Base-by-base conservation (phyloP, 179 eudicot genomes). In the Sideroxylon spinosum region DNA sequence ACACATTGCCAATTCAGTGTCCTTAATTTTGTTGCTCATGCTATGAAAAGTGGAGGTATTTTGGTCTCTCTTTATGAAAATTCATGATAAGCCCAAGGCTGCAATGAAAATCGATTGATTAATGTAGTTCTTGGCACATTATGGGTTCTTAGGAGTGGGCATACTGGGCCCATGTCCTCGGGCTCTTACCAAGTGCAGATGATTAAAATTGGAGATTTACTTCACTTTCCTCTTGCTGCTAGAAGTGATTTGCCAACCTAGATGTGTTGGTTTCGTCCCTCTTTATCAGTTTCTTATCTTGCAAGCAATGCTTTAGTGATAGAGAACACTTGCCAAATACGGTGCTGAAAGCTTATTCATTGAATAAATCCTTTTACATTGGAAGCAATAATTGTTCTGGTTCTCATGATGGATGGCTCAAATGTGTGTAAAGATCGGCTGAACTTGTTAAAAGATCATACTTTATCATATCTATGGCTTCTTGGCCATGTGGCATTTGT, bases 1-100 rank as follows among this genome's bases (percentile, higher is more conserved):
- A 25, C 73, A 37, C 11, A 79, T 14, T 79, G 6, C 71, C 64
- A n/a, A 19, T 26, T 19, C 25, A 64, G 10, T 23, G 23, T 64
- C 56, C 61, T 25, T 46, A 26, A 76, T 48, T 26, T 75, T 50
- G 16, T 37, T 73, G 49, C 65, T 73, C 37, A 28, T 73, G 25
- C 32, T 19, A 55, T n/a, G 65, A 57, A 29, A 73, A 53, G 62
- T 71, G 20, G 44, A 28, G 23, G 9, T 22, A 62, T 25, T 62
- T 25, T 62, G 29, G 12, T 26, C 25, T 26, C 0, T 16, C 22
- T 50, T 7, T 6, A 0, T 16, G 19, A 53, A 72, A 72, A 7
- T 72, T 72, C 7, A 4, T 53, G 1, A 53, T 44, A 53, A 70
- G 25, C 13, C 52, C 37, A 50, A 23, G 73, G 26, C 48, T 69